phyloP scores from a whole-genome alignment of 2,329 filamentous ascomycete genomes.

The Ophiostoma pallidulum region DNA sequence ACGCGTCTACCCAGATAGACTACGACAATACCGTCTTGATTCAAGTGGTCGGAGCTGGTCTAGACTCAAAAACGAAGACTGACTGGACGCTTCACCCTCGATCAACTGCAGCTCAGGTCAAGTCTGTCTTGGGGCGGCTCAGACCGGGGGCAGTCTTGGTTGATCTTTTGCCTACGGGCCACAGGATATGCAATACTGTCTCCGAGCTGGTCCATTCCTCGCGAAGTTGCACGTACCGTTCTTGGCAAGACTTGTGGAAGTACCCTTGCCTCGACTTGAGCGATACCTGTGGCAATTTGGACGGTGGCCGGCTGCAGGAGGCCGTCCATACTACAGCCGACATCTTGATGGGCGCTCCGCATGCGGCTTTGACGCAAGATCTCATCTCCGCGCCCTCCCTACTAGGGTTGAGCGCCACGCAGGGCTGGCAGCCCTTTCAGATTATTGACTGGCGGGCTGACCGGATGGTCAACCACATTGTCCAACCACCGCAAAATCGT shows the following conservation, averaged over 20 bases:
- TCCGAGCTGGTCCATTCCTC: constrained; percentile 18
- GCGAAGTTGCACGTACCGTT: neutral
- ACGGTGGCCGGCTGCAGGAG: too few relatives aligned
- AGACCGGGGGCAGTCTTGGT: constrained; percentile 21
- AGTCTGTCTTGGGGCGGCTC: neutral
- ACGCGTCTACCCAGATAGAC: too few relatives aligned
- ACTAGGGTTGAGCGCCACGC: neutral
- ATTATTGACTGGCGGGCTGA: constrained; percentile 32
- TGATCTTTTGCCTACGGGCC: constrained; percentile 24
- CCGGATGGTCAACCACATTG: constrained; percentile 19
- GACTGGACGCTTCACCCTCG: constrained; percentile 8
- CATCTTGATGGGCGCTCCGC: too few relatives aligned
- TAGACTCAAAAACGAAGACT: neutral
- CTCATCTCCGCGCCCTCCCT: neutral
- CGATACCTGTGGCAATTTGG: too few relatives aligned
- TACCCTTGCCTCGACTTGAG: too few relatives aligned
- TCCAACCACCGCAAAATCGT: constrained; percentile 11
- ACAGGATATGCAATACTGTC: constrained; percentile 22
- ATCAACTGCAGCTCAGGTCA: neutral
- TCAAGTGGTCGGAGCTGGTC: too few relatives aligned
- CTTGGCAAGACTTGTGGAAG: neutral
- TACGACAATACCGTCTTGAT: too few relatives aligned
- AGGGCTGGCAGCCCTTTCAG: constrained; percentile 16
- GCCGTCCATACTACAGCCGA: too few relatives aligned
- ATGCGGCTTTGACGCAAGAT: neutral